Base-by-base conservation (phyloP, 2,329 filamentous ascomycete genomes). In the Talaromyces sp. region DNA sequence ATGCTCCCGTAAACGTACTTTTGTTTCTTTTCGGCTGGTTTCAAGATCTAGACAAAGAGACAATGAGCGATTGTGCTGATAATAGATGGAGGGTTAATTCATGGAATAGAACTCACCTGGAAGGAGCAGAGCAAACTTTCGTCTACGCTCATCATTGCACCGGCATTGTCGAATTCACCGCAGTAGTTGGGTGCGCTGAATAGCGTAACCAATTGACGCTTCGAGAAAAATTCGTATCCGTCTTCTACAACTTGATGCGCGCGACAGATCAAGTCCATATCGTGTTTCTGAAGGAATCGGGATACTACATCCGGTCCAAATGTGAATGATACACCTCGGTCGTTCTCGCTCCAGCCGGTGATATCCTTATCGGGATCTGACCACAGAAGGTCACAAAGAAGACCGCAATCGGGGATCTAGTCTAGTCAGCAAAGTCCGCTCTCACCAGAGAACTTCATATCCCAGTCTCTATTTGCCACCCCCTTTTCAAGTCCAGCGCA, bases 1-100 rank as follows among this genome's bases (percentile, higher is more conserved):
- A 88, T 82, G 80, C 83, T 82, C 80, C 82, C 82, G 80, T 86
- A 84, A 74, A 95, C 92, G 83, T 96, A 97, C 92, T 97, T 97
- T 90, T 97, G 93, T 88, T 99, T 99, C 88, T 99, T 99, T 86
- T 99, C 94, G 77, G 94, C 94, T 71, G 94, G 94, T 83, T 97
- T 99, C 81, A 99, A 84, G 74, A 99, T 97, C 91, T 96, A 66
- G 24, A 49, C 42, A 39, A 43, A 45, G 46, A 20, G 29, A 49
- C 47, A 44, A 32, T 60, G 53, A 19, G 39, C 58, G 61, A 51
- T 48, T 58, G 20, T 13, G 27, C 47, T 24, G 13, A 32, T n/a
- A 9, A 20, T 13, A 8, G 9, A 22, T 3, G 16, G 14, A 35
- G n/a, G 33, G 2, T 11, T 22, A 3, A 36, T 41, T 44, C 20